These are phyloP conservation scores for Wickerhamia fluorescens DNA, from an alignment of 805 yeast species.

Conservation along the genomic window DNA sequence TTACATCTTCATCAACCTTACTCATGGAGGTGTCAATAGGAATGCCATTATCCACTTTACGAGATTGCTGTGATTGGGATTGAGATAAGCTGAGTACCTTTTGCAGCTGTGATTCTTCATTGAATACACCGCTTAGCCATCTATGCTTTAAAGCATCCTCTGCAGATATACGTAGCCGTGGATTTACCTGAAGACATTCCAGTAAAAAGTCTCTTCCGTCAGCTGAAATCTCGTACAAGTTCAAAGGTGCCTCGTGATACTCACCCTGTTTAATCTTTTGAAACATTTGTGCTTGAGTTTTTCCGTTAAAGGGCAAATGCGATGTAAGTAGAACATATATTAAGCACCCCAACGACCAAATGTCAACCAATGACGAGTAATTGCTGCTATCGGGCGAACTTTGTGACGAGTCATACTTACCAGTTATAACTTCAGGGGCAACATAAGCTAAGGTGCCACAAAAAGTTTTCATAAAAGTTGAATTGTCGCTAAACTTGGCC, in stretches of 20 bases:
- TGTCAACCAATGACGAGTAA: conserved; percentile 86
- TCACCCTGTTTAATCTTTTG: conserved; percentile 69
- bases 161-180: conserved; percentile 66
- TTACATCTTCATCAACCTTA: conserved; percentile 35
- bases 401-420: conserved; percentile 40
- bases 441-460: conserved; percentile 97
- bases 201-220: conserved; percentile 70
- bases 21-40: conserved; percentile 29
- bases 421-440: conserved; percentile 85
- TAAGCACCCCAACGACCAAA: conserved; percentile 96
- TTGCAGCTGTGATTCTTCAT: conserved; percentile 21
- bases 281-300: conserved; percentile 81
- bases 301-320: conserved; percentile 91
- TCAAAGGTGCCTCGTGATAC: conserved; percentile 70
- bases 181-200: conserved; percentile 69
- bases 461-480: conserved; percentile 87
- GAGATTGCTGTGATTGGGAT: conserved; percentile 60
- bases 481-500: conserved; percentile 81
- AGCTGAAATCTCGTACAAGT: conserved; percentile 55
- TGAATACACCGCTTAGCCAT: conserved; percentile 54
- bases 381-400: conserved; percentile 19
- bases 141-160: conserved; percentile 67
- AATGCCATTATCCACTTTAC: conserved; percentile 35
- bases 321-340: conserved; percentile 89
- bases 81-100: conserved; percentile 56